A percentile compares a stretch with the other conserved stretches of the same genome.
Conservation (phyloP, 306 rosid species). For the Acmispon strigosus region DNA sequence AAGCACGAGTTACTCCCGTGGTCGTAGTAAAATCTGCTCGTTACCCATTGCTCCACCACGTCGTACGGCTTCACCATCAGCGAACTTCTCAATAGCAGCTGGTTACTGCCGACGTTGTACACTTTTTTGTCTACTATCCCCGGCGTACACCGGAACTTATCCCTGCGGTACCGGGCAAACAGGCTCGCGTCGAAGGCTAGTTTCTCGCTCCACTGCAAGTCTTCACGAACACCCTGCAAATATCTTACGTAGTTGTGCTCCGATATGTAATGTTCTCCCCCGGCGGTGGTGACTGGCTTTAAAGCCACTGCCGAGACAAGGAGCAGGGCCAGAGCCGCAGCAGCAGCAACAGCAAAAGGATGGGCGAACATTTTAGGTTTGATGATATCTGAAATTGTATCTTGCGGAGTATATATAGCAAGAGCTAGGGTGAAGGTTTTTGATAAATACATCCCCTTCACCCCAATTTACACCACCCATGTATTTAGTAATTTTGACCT, state of each 20-base stretch:
- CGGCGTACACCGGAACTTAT: conserved; percentile 49
- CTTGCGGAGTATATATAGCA: no score
- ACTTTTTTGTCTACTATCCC: conserved; percentile 44
- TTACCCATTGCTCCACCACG: conserved; percentile 78
- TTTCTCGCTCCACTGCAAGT: conserved; percentile 49
- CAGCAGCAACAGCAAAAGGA: no score
- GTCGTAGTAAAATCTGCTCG: conserved; percentile 32
- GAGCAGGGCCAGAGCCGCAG: background rate
- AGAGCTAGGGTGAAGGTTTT: background rate
- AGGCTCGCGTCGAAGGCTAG: conserved; percentile 49
- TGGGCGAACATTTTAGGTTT: background rate
- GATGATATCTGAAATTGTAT: background rate
- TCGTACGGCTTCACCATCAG: conserved; percentile 32
- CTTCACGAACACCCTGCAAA: conserved; percentile 50
- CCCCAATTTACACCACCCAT: no score
- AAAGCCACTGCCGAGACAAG: background rate
- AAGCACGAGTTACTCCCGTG: conserved; percentile 53
- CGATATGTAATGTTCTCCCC: conserved; percentile 32
- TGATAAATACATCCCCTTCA: no score
- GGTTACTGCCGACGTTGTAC: conserved; percentile 62
- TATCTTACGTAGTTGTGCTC: conserved; percentile 76
- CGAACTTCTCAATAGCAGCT: conserved; percentile 44
- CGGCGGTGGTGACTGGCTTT: background rate
- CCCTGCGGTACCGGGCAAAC: conserved; percentile 53
- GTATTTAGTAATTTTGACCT: no score